These are phyloP conservation scores for Ramaria sp. DNA, from an alignment of 768 basidiomycete species.

Conservation along the genomic window DNA sequence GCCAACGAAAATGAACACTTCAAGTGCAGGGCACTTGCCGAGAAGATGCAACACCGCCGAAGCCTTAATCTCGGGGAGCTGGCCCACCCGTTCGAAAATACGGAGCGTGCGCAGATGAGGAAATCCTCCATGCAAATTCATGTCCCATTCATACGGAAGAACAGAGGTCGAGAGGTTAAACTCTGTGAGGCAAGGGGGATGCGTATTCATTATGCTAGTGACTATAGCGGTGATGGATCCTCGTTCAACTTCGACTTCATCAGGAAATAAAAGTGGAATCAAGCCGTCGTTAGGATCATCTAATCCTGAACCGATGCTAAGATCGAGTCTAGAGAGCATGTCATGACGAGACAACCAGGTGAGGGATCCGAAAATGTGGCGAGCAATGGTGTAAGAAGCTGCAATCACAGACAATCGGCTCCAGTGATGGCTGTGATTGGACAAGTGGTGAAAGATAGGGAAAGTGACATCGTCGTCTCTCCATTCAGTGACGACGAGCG, in stretches of 20 bases:
- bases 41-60: conserved; percentile 26
- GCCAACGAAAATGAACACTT: conserved; percentile 47
- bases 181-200: conserved; percentile 1
- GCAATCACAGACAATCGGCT: conserved; percentile 18
- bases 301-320: background rate
- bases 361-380: background rate
- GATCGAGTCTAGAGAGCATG: conserved; percentile 3
- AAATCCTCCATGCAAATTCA: conserved; percentile 26
- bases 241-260: background rate
- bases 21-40: conserved; percentile 46
- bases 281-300: background rate
- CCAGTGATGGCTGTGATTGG: conserved; percentile 50
- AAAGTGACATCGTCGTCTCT: conserved; percentile 32
- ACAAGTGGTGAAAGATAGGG: conserved; percentile 51
- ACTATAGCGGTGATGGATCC: background rate
- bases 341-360: background rate
- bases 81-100: conserved; percentile 40
- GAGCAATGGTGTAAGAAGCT: conserved; percentile 13
- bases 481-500: conserved; percentile 34
- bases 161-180: conserved; percentile 13
- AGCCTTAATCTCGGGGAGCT: conserved; percentile 18
- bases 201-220: conserved; percentile 8
- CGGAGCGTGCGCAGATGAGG: conserved; percentile 26
- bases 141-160: conserved; percentile 30
- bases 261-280: background rate